These are phyloP conservation scores for Pseudogymnoascus verrucosus DNA, from an alignment of 2,329 filamentous ascomycete species.

Conservation along the genomic window DNA sequence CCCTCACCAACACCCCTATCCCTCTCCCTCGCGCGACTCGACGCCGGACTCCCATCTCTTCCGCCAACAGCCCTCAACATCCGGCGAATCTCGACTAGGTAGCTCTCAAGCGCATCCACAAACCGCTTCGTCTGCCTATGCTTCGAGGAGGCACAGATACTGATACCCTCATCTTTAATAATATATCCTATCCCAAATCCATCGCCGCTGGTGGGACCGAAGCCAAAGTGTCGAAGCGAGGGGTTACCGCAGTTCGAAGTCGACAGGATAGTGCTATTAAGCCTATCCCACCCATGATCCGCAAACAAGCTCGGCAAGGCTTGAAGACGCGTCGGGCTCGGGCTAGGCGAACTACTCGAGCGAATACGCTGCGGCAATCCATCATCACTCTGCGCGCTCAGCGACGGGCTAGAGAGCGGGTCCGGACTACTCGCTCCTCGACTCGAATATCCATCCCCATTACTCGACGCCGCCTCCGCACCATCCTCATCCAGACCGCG, in stretches of 20 bases:
- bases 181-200: slow-evolving; percentile 98
- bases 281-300: slow-evolving; percentile 85
- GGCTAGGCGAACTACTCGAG: slow-evolving; percentile 36
- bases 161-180: slow-evolving; percentile 88
- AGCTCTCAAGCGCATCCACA: slow-evolving; percentile 81
- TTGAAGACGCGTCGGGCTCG: slow-evolving; percentile 43
- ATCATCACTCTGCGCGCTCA: background rate
- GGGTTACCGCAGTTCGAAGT: slow-evolving; percentile 99
- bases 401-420: slow-evolving; percentile 26
- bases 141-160: slow-evolving; percentile 87
- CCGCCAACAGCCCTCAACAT: slow-evolving; percentile 64
- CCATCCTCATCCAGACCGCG: slow-evolving; percentile 69
- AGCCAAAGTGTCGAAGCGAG: slow-evolving; percentile 88
- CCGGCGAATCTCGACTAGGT: slow-evolving; percentile 83
- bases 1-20: slow-evolving; percentile 22
- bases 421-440: background rate
- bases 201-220: slow-evolving; percentile 86
- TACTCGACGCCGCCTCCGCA: slow-evolving; percentile 42
- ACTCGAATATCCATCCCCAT: slow-evolving; percentile 55
- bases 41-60: slow-evolving; percentile 41
- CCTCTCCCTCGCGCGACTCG: slow-evolving; percentile 49
- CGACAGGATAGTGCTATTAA: slow-evolving; percentile 89
- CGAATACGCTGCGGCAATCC: slow-evolving; percentile 20
- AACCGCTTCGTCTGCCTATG: slow-evolving; percentile 89
- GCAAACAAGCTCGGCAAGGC: slow-evolving; percentile 66